Conservation (phyloP, 2,329 filamentous ascomycete genomes). For the Trichoderma brevicompactum region DNA sequence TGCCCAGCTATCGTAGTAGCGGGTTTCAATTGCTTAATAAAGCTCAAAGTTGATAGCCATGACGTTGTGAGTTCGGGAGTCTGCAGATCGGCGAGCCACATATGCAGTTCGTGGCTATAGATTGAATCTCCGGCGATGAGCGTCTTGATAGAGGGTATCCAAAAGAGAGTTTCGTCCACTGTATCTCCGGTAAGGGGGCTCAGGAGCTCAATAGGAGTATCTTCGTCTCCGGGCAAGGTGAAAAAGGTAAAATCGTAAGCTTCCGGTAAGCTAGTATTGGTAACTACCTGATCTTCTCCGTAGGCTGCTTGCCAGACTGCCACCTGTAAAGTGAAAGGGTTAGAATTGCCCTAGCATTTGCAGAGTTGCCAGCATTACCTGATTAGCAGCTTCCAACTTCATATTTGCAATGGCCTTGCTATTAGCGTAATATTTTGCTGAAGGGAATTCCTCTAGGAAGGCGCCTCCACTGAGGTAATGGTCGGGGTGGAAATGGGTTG, state of each 20-base stretch:
- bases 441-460: not conserved
- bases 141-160: not conserved
- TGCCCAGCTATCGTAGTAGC: not conserved
- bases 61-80: not conserved
- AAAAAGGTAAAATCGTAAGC: no score
- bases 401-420: not conserved
- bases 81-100: not conserved
- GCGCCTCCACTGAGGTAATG: not conserved
- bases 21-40: not conserved
- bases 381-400: not conserved
- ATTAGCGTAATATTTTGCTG: not conserved
- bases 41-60: not conserved
- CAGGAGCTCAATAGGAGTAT: not conserved
- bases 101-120: slow-evolving; percentile 4
- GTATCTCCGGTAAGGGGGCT: not conserved
- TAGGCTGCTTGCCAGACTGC: no score
- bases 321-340: not conserved
- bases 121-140: not conserved
- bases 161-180: not conserved
- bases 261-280: no score
- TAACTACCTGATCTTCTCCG: no score
- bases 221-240: no score
- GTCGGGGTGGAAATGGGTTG: no score
- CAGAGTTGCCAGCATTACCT: not conserved
- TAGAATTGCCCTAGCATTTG: not conserved